Evolutionary conservation across 2,329 filamentous ascomycete genomes (phyloP), one percentile per base, ranked within the genome.

Genomic region (Aspergillus sp.): DNA sequence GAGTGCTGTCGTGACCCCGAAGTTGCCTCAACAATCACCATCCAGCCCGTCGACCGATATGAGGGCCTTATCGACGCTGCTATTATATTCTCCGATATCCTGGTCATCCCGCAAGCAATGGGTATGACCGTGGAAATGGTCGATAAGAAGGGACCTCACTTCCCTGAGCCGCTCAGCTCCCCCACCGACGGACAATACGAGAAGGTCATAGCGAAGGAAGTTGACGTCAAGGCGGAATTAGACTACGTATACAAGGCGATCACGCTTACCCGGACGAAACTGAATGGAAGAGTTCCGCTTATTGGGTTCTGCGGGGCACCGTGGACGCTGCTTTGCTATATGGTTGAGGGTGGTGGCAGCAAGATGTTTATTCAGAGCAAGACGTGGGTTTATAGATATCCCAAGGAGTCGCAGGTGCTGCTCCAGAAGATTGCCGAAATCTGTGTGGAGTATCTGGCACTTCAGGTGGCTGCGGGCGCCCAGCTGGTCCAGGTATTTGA

Each of bases 111-210:
- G 0, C 95, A 99, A 79, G 95, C 95, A 33, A 90, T 99, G 86
- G 95, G 95, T 1, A 99, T 99, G 95, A 83, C 84, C n/a, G 95
- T 99, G 27, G 90, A 98, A 75, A 99, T 99, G 95, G 83, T 98
- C 11, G 93, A 97, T 75, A 96, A 95, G 79, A 96, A 96, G 76
- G 95, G 95, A 0, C 95, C 95, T 11, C 90, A 96, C 73, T 99
- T 99, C 75, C 95, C 95, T 0, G 80, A 89, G 47, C 95, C 95
- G 14, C 82, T 99, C 59, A 82, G 84, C 71, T 87, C 84, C 40
- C 93, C 95, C 3, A 83, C 88, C 52, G 93, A 97, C 72, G 84
- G 84, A 62, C 93, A 98, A 77, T 98, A 96, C 78, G 81, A 81
- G 64, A 81, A 89, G 70, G 83, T 98, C 59, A 82, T 98, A 76